Evolutionary conservation across 805 yeast species (phyloP), one percentile per base, ranked within the genome.

Genomic region (Sugiyamaella smithiae): DNA sequence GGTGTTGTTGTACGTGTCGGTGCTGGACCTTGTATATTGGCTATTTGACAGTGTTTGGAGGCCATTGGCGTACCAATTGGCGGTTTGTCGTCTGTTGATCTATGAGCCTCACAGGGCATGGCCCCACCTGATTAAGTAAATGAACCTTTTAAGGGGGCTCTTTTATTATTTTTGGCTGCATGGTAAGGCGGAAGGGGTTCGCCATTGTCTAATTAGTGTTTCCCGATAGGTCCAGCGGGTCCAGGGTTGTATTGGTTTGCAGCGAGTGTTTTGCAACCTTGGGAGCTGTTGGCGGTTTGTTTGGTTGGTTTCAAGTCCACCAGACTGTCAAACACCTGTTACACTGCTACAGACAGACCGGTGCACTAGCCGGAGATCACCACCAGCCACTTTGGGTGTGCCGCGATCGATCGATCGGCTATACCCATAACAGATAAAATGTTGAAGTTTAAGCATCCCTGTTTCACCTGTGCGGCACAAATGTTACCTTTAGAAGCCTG

Each of bases 381-480:
- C 11, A 11, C 29, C 29, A 8, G 29, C 29, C 29, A 26, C 29
- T 8, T 26, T 26, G 29, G n/a, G n/a, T n/a, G n/a, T n/a, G 11
- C 38, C 22, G 7, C 19, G 38, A 35, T 35, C 38, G 38, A 35
- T 35, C 38, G 38, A 35, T 35, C 38, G 38, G 22, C 38, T 19
- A 35, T 35, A 20, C 38, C 38, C 5, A 35, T 35, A 16, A 35
- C 8, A 19, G 38, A 5, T 26, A 35, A 35, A 35, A 35, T 35
- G 38, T 19, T 16, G 38, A 16, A 35, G 20, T 12, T 14, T 35
- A 19, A 35, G 22, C 38, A 12, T 35, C 38, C 20, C 38, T 35
- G 38, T 35, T 35, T 35, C 33, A 29, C 14, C 33, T 29, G 33
- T 29, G 33, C 33, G 33, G 33, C 33, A 16, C 4, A 29, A 4